Evolutionary conservation across 352 stramenopile genomes (phyloP).

Genomic region (Phytophthora brassicae): DNA sequence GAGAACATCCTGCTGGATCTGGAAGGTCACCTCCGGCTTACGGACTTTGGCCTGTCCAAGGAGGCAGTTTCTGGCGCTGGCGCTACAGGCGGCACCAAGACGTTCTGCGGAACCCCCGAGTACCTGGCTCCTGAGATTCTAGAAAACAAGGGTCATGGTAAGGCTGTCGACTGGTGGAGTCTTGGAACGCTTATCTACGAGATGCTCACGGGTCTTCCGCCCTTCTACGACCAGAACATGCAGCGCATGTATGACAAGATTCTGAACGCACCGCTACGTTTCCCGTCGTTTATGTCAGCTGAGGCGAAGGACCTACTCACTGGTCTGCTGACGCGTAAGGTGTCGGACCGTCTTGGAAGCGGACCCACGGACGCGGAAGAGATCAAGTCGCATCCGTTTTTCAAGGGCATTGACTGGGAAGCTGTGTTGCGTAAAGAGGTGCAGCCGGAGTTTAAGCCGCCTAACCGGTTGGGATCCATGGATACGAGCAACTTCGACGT

Average conservation of each 20-base stretch:
- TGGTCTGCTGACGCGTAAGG: constrained; percentile 86
- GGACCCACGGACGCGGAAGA: constrained; percentile 88
- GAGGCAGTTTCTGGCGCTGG: constrained; percentile 87
- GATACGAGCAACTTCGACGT: constrained; percentile 95
- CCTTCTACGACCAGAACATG: constrained; percentile 95
- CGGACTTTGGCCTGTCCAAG: constrained; percentile 95
- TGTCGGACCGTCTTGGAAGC: constrained; percentile 85
- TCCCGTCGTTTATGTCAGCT: constrained; percentile 90
- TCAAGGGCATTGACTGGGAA: constrained; percentile 92
- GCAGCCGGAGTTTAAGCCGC: constrained; percentile 91
- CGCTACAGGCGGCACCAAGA: constrained; percentile 82
- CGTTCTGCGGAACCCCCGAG: constrained; percentile 94
- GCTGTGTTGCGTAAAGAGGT: constrained; percentile 87
- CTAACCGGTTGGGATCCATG: constrained; percentile 85
- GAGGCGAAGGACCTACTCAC: constrained; percentile 87
- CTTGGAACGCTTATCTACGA: constrained; percentile 95
- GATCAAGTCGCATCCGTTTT: constrained; percentile 93
- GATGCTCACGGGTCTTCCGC: constrained; percentile 90
- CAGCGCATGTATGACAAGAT: constrained; percentile 96
- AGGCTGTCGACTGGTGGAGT: constrained; percentile 90
- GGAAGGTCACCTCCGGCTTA: constrained; percentile 93
- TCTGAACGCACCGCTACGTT: constrained; percentile 87
- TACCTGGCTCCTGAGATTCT: constrained; percentile 95
- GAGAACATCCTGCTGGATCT: constrained; percentile 95
- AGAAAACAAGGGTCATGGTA: constrained; percentile 93